Evolutionary conservation across 306 rosid species (phyloP).

Genomic region (Vicia sativa): DNA sequence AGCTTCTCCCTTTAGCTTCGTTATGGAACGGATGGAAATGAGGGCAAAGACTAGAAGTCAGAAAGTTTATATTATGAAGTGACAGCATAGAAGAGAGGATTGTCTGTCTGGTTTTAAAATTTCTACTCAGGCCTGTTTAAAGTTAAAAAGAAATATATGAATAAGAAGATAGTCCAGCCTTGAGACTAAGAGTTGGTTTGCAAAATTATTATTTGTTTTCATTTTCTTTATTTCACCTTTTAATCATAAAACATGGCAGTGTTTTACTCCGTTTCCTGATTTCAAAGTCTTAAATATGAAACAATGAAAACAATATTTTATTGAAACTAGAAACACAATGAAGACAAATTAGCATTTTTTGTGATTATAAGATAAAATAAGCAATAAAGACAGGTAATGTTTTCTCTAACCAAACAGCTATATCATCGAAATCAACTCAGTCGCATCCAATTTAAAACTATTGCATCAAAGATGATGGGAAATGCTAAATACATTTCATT

Average conservation of each 20-base stretch:
- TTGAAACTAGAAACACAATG: background rate
- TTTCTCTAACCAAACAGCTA: background rate
- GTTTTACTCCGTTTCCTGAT: slow-evolving; percentile 10
- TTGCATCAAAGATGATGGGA: background rate
- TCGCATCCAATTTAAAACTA: too few relatives aligned
- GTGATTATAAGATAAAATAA: slow-evolving; percentile 12
- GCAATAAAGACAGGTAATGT: background rate
- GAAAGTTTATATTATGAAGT: background rate
- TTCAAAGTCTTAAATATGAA: slow-evolving; percentile 3
- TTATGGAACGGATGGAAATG: slow-evolving; percentile 6
- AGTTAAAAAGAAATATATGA: slow-evolving; percentile 17
- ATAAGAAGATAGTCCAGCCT: slow-evolving; percentile 9
- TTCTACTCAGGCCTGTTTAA: background rate
- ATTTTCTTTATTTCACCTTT: background rate
- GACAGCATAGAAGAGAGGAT: background rate
- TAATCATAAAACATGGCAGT: background rate
- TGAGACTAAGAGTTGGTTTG: background rate
- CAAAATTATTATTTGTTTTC: background rate
- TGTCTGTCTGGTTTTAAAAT: slow-evolving; percentile 11
- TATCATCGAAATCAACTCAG: too few relatives aligned
- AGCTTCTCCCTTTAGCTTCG: slow-evolving; percentile 4
- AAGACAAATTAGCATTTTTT: background rate
- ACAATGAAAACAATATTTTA: background rate
- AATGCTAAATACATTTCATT: background rate
- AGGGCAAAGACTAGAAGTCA: background rate